These are phyloP conservation scores for Elaeagnus macrophylla DNA, from an alignment of 306 rosid genomes.

Conservation along the genomic window DNA sequence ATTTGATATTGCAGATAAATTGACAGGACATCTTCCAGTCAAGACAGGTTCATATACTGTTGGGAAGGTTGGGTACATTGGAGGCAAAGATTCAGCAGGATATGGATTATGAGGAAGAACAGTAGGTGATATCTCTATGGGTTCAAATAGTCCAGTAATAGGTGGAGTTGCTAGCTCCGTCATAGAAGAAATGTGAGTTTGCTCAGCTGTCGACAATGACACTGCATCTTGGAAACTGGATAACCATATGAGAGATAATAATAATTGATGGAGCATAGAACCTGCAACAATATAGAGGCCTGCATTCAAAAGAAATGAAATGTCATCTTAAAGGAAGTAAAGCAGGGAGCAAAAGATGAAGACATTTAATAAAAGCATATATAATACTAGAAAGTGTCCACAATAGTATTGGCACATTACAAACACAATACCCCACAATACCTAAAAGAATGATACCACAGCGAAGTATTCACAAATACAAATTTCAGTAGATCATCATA, in stretches of 20 bases:
- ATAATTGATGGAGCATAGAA: constrained; percentile 49
- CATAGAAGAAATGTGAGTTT: constrained; percentile 27
- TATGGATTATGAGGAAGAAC: constrained; percentile 68
- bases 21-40: constrained; percentile 84
- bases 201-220: constrained; percentile 37
- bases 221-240: constrained; percentile 49
- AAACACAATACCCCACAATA: too few relatives aligned
- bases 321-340: constrained; percentile 1
- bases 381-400: not conserved
- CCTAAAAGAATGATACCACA: too few relatives aligned
- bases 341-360: not conserved
- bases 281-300: constrained; percentile 46
- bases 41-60: constrained; percentile 74
- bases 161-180: constrained; percentile 64
- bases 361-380: not conserved
- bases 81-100: constrained; percentile 60
- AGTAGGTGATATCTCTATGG: constrained; percentile 90
- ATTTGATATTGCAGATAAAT: constrained; percentile 61
- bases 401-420: too few relatives aligned
- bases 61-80: constrained; percentile 84
- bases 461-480: too few relatives aligned
- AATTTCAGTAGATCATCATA: too few relatives aligned
- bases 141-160: constrained; percentile 58
- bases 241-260: constrained; percentile 60
- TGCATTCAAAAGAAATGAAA: constrained; percentile 17